Evolutionary conservation across 2,329 filamentous ascomycete genomes (phyloP), one percentile per base, ranked within the genome.

Genomic region (Pseudogymnoascus sp.): DNA sequence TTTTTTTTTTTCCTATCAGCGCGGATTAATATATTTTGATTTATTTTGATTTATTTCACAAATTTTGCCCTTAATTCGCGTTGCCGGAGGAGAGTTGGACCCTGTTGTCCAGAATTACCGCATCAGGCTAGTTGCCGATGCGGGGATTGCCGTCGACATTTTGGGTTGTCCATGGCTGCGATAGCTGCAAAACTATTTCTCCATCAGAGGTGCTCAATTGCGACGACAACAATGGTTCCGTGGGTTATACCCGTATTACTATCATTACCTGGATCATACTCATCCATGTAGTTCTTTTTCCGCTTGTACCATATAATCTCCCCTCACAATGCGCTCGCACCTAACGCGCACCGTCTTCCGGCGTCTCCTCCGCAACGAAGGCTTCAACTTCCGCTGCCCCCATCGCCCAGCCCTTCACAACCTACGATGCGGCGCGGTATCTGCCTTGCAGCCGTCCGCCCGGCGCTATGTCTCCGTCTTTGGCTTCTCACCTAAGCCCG

Each of bases 401-500:
- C 60, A 68, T 41, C 68, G 67, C 61, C 63, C 62, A 5, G 52
- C 62, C 12, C 39, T 66, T 7, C 38, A 62, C 23, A 36, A 36
- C 30, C 62, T 58, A 74, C 79, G 30, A 65, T 77, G 49, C 74
- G 76, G 70, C 77, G 77, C 67, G 77, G 68, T 67, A 66, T 67
- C 67, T 60, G 66, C 69, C 64, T 49, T 67, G 65, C 68, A 68
- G 67, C 61, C 66, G 22, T 60, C 72, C 5, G 62, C 72, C 9
- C 75, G 78, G 58, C 78, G 86, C 65, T 81, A 81, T 3, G 85
- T 92, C 63, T 80, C 81, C 3, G 85, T 92, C 63, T 80, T 92
- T 68, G 80, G 81, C 25, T 76, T 91, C 55, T 82, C 89, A 67
- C 72, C 79, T 65, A 84, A 85, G 68, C 76, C 84, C 3, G 81